A percentile compares a stretch with the other conserved stretches of the same genome.
Evolutionary conservation across 768 basidiomycete species (phyloP).

Genomic region (Lactifluus pinguis): DNA sequence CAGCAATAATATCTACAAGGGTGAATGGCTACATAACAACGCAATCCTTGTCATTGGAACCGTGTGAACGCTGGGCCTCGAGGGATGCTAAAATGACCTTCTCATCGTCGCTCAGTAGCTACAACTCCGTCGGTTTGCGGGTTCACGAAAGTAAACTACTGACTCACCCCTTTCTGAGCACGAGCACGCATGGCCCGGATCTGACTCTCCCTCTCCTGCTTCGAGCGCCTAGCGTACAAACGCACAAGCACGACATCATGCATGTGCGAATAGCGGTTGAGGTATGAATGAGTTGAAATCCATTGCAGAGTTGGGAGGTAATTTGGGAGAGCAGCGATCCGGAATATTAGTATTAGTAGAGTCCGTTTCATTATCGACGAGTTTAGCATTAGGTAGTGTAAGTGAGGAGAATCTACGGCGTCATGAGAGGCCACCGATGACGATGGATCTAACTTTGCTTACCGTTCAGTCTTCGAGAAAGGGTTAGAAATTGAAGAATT

Average conservation of each 20-base stretch:
- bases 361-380: conserved; percentile 20
- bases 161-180: conserved; percentile 64
- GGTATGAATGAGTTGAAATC: conserved; percentile 49
- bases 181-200: conserved; percentile 63
- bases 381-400: conserved; percentile 20
- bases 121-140: background rate
- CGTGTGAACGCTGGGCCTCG: conserved; percentile 35
- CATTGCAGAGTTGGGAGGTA: conserved; percentile 27
- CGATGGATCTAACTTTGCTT: conserved; percentile 28
- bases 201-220: conserved; percentile 63
- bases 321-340: conserved; percentile 23
- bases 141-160: conserved; percentile 1
- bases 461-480: conserved; percentile 55
- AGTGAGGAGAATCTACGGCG: conserved; percentile 39
- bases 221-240: conserved; percentile 49
- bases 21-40: conserved; percentile 40
- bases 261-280: conserved; percentile 55
- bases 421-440: conserved; percentile 45
- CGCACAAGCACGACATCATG: conserved; percentile 37
- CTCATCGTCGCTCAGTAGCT: conserved; percentile 59
- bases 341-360: conserved; percentile 19
- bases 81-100: conserved; percentile 48
- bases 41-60: conserved; percentile 36
- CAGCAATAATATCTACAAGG: background rate
- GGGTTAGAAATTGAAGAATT: conserved; percentile 22